phyloP scores from a whole-genome alignment of 345 rosid genomes.

The Lepidium sativum region DNA sequence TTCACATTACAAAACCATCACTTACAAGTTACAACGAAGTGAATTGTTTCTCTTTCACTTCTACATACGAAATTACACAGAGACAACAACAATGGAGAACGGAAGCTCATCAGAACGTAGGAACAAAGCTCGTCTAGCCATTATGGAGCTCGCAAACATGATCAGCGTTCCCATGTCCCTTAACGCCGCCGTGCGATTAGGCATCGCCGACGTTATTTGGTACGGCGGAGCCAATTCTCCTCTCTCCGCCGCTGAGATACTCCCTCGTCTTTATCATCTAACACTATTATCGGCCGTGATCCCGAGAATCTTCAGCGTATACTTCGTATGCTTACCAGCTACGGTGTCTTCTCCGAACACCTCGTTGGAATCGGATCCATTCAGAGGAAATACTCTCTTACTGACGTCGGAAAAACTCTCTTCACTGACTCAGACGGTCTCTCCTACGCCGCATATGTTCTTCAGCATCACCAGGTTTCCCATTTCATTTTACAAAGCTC shows the following conservation, averaged over 20 bases:
- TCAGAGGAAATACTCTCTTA: slow-evolving; percentile 54
- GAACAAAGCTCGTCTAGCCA: slow-evolving; percentile 51
- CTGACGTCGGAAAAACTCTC: slow-evolving; percentile 70
- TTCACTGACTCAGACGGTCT: slow-evolving; percentile 63
- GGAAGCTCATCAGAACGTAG: slow-evolving; percentile 43
- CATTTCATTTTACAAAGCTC: not conserved
- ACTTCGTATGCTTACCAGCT: slow-evolving; percentile 78
- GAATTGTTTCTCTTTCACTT: too few relatives aligned
- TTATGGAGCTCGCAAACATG: slow-evolving; percentile 85
- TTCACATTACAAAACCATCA: too few relatives aligned
- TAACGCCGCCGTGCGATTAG: slow-evolving; percentile 60
- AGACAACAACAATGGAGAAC: slow-evolving; percentile 31
- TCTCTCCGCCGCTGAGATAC: slow-evolving; percentile 67
- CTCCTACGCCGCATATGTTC: slow-evolving; percentile 70
- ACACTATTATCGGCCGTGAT: slow-evolving; percentile 36
- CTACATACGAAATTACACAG: too few relatives aligned
- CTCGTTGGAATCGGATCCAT: slow-evolving; percentile 18
- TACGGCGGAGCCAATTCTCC: slow-evolving; percentile 63
- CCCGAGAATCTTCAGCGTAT: slow-evolving; percentile 75
- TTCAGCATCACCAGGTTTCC: slow-evolving; percentile 84
- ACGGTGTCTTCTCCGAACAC: slow-evolving; percentile 68
- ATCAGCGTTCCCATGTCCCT: slow-evolving; percentile 91
- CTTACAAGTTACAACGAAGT: too few relatives aligned
- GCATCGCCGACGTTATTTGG: slow-evolving; percentile 84
- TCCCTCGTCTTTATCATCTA: slow-evolving; percentile 34